Evolutionary conservation across 2,329 filamentous ascomycete genomes (phyloP), one percentile per base, ranked within the genome.

Genomic region (Thielaviopsis punctulata): DNA sequence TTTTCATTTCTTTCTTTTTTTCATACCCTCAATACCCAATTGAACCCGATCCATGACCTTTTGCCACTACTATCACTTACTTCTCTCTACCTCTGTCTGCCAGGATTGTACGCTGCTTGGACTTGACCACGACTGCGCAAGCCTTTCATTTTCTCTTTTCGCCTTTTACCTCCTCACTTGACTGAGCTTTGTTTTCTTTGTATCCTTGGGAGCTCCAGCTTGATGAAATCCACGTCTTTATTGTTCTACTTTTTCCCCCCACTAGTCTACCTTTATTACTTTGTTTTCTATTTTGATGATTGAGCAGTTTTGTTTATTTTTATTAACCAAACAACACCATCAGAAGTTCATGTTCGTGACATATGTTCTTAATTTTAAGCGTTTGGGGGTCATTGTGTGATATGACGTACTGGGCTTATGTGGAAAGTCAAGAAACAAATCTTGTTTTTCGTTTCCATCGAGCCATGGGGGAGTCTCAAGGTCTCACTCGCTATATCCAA

Each of bases 1-100:
- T 61, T 59, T 58, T 48, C 53, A 57, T 55, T 56, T 51, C 55
- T 58, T 58, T 39, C 25, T 22, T 41, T 46, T 56, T 60, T 56
- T 56, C 51, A 54, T 55, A 50, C 52, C 53, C 57, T 57, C 53
- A 57, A 57, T 57, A 57, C 56, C 56, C 56, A 57, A 54, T 46
- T 33, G 48, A 54, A 49, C 48, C 48, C 43, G 52, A 54, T 54
- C 43, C 43, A 51, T 54, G 48, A 25, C 21, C 44, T 46, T 53
- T 47, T 48, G 45, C n/a, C 15, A 36, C 39, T 41, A 43, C n/a
- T 47, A n/a, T n/a, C n/a, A n/a, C n/a, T n/a, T 15, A n/a, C 13
- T n/a, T 36, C 30, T 36, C 12, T 36, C 30, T 36, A 12, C 3
- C 30, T n/a, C 30, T 36, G n/a, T 24, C 30, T 36, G 27, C 15